These are phyloP conservation scores for Lichtheimia ramosa DNA, from an alignment of 371 early-diverging fungal genomes.

Conservation along the genomic window DNA sequence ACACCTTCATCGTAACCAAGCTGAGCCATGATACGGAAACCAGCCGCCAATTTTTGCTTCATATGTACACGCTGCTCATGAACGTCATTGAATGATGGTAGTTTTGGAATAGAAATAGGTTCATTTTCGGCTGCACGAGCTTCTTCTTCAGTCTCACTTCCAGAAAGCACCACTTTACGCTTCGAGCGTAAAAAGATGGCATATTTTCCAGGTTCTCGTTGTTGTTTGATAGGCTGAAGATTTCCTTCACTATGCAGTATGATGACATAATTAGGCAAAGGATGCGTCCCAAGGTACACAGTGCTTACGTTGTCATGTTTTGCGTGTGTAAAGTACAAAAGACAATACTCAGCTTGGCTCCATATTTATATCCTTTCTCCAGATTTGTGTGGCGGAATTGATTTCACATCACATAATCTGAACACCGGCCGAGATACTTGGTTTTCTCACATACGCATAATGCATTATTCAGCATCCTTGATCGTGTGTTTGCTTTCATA, in stretches of 20 bases:
- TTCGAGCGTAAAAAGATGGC: slow-evolving; percentile 32
- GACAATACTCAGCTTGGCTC: too few relatives aligned
- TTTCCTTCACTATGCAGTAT: neutral
- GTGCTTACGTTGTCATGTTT: too few relatives aligned
- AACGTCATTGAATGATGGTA: slow-evolving; percentile 31
- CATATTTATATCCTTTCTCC: too few relatives aligned
- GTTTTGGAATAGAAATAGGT: slow-evolving; percentile 37
- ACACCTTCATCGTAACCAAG: slow-evolving; percentile 58
- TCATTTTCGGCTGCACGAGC: slow-evolving; percentile 40
- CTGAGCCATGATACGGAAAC: slow-evolving; percentile 56
- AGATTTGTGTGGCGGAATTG: too few relatives aligned
- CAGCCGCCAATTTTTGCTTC: slow-evolving; percentile 61
- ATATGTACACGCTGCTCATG: slow-evolving; percentile 56
- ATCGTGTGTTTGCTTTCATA: too few relatives aligned
- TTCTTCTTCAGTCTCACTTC: slow-evolving; percentile 48
- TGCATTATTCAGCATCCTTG: too few relatives aligned
- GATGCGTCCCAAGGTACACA: too few relatives aligned
- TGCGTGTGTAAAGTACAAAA: too few relatives aligned
- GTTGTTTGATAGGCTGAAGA: slow-evolving; percentile 1
- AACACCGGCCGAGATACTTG: too few relatives aligned
- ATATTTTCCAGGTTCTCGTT: slow-evolving; percentile 8
- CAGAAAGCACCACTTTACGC: slow-evolving; percentile 35
- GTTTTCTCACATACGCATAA: too few relatives aligned
- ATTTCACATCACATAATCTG: too few relatives aligned
- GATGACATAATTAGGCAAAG: too few relatives aligned